Evolutionary conservation across 495 filamentous ascomycete species (phyloP).

Genomic region (Parathielavia appendiculata): DNA sequence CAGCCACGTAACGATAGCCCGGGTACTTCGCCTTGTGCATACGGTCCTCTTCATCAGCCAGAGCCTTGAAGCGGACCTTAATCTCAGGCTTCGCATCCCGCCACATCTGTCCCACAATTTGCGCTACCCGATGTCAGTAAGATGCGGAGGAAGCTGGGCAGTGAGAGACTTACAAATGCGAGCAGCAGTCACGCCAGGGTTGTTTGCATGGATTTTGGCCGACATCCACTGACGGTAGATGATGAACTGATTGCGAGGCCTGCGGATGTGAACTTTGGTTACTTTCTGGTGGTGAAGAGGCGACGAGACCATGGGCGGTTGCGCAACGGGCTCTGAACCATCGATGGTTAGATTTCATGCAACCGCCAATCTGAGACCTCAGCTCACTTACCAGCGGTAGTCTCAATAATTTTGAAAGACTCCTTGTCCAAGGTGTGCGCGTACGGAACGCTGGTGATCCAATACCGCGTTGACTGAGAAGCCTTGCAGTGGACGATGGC

Average conservation of each 20-base stretch:
- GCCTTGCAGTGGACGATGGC: conserved; percentile 3
- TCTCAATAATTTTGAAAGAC: neutral
- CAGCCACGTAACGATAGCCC: conserved; percentile 16
- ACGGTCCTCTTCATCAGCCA: conserved; percentile 15
- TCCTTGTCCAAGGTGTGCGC: conserved; percentile 6
- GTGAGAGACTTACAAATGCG: conserved; percentile 12
- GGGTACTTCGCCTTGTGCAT: conserved; percentile 13
- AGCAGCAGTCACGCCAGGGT: conserved; percentile 16
- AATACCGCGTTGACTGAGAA: neutral
- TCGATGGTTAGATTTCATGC: neutral
- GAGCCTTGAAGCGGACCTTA: conserved; percentile 18
- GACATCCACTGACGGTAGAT: conserved; percentile 21
- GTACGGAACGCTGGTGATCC: conserved; percentile 9
- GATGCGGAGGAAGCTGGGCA: neutral
- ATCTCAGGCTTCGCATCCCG: conserved; percentile 11
- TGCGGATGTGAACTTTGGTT: conserved; percentile 6
- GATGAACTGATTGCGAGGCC: conserved; percentile 16
- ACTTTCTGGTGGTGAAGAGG: neutral
- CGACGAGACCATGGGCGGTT: neutral
- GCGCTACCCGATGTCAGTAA: conserved; percentile 12
- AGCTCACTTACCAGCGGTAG: neutral
- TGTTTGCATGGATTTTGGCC: conserved; percentile 2
- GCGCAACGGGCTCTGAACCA: neutral
- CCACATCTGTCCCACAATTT: conserved; percentile 17
- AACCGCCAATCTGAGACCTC: neutral